These are phyloP conservation scores for Mayamaea pseudoterrestris DNA, from an alignment of 108 stramenopile species.

Conservation along the genomic window DNA sequence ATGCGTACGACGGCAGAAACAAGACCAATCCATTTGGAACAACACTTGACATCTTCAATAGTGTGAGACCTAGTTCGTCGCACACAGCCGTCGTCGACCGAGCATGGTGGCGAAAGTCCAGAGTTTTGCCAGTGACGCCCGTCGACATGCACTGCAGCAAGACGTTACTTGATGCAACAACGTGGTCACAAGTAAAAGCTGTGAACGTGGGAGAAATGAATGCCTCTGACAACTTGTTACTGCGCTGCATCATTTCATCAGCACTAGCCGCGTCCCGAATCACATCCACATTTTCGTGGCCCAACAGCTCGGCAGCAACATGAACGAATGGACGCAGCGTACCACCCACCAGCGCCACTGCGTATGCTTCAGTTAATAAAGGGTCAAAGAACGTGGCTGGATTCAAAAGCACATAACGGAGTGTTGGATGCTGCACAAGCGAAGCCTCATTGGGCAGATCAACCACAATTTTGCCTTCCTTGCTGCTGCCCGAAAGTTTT, in stretches of 20 bases:
- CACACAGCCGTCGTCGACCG: slow-evolving; percentile 37
- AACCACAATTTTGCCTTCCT: slow-evolving; percentile 64
- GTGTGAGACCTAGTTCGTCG: slow-evolving; percentile 70
- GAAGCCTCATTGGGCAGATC: slow-evolving; percentile 21
- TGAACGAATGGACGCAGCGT: slow-evolving; percentile 88
- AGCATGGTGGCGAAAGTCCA: slow-evolving; percentile 80
- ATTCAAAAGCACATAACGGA: slow-evolving; percentile 77
- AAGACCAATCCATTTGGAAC: slow-evolving; percentile 89
- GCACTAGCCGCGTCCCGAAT: slow-evolving; percentile 31
- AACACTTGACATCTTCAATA: slow-evolving; percentile 48
- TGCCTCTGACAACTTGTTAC: not conserved
- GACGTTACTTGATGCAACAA: slow-evolving; percentile 67
- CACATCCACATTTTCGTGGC: slow-evolving; percentile 11
- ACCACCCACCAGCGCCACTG: slow-evolving; percentile 92
- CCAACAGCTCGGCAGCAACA: slow-evolving; percentile 83
- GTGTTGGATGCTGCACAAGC: slow-evolving; percentile 1
- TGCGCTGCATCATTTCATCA: slow-evolving; percentile 15
- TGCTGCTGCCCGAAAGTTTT: slow-evolving; percentile 31
- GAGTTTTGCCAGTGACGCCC: slow-evolving; percentile 24
- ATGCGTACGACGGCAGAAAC: slow-evolving; percentile 88
- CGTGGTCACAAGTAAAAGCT: slow-evolving; percentile 93
- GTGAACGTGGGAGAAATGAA: slow-evolving; percentile 25
- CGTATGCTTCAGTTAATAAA: slow-evolving; percentile 71
- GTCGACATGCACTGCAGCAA: slow-evolving; percentile 16
- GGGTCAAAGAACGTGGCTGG: slow-evolving; percentile 64